phyloP scores from a whole-genome alignment of 179 eudicot species.

The Corrigiola litoralis region DNA sequence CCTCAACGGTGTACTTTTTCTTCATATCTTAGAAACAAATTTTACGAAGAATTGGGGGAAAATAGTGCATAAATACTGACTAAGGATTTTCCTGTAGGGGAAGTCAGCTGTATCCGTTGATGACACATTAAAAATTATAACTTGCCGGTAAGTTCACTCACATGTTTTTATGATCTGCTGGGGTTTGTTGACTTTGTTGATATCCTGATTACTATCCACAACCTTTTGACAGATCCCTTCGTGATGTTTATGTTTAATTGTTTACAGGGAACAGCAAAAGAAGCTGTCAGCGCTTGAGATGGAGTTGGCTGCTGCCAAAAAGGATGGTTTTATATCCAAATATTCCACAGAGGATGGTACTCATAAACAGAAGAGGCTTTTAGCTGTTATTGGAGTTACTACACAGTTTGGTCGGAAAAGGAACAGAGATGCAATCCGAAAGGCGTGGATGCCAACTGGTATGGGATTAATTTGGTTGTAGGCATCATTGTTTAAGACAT shows the following conservation, averaged over 20 bases:
- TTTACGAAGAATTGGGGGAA: neutral
- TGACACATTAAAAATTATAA: slow-evolving; percentile 68
- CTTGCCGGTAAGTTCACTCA: slow-evolving; percentile 52
- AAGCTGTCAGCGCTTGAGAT: slow-evolving; percentile 66
- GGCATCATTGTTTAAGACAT: neutral
- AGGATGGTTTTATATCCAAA: slow-evolving; percentile 57
- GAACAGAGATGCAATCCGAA: slow-evolving; percentile 86
- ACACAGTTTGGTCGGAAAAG: slow-evolving; percentile 74
- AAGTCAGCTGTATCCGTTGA: slow-evolving; percentile 70
- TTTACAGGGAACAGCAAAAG: slow-evolving; percentile 68
- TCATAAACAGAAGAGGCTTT: slow-evolving; percentile 50
- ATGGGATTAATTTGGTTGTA: slow-evolving; percentile 12
- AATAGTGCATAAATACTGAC: slow-evolving; percentile 3
- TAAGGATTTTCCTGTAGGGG: slow-evolving; percentile 37
- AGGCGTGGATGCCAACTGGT: slow-evolving; percentile 96
- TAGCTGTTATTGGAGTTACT: slow-evolving; percentile 69
- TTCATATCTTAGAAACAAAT: neutral
- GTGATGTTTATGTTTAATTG: slow-evolving; percentile 5
- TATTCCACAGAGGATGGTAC: slow-evolving; percentile 36
- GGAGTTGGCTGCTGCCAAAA: slow-evolving; percentile 71
- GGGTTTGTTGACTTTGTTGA: neutral
- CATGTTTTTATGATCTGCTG: neutral
- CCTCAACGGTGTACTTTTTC: neutral
- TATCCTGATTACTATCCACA: neutral
- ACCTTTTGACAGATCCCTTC: neutral